A percentile compares a stretch with the other conserved stretches of the same genome.
Conservation (phyloP, 257 asterid genomes). For the Solanum tarapatanum region DNA sequence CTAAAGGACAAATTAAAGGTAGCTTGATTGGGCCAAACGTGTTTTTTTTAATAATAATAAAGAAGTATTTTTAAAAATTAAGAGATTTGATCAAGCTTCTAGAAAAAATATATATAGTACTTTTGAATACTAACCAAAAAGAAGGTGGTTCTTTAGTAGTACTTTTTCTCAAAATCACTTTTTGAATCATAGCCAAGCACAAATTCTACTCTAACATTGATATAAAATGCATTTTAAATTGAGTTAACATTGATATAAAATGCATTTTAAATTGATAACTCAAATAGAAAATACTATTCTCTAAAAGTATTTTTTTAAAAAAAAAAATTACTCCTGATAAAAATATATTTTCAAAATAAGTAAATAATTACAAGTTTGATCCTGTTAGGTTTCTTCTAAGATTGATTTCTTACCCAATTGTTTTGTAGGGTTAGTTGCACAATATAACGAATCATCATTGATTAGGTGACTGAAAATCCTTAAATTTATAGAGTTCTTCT, state of each 20-base stretch:
- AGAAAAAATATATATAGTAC: not conserved
- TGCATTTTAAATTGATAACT: not conserved
- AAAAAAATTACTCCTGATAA: not conserved
- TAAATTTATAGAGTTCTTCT: not conserved
- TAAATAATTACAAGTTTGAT: not conserved
- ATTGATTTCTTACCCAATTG: not conserved
- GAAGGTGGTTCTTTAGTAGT: not conserved
- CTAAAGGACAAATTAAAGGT: not conserved
- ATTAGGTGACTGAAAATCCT: not conserved
- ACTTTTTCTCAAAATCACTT: not conserved
- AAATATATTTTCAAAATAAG: too few relatives aligned
- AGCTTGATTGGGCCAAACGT: not conserved
- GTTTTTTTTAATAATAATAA: not conserved
- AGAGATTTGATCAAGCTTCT: not conserved
- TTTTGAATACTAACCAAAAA: not conserved
- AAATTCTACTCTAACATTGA: not conserved
- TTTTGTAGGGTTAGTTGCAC: not conserved
- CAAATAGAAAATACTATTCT: not conserved
- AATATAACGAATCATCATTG: not conserved
- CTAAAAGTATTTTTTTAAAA: not conserved
- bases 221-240: not conserved
- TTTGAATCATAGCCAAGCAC: not conserved
- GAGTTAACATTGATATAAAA: too few relatives aligned
- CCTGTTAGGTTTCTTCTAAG: not conserved
- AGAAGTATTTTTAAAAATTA: not conserved